Evolutionary conservation across 1,284 basidiomycete genomes (phyloP).

Genomic region (Ganoderma meredithae): DNA sequence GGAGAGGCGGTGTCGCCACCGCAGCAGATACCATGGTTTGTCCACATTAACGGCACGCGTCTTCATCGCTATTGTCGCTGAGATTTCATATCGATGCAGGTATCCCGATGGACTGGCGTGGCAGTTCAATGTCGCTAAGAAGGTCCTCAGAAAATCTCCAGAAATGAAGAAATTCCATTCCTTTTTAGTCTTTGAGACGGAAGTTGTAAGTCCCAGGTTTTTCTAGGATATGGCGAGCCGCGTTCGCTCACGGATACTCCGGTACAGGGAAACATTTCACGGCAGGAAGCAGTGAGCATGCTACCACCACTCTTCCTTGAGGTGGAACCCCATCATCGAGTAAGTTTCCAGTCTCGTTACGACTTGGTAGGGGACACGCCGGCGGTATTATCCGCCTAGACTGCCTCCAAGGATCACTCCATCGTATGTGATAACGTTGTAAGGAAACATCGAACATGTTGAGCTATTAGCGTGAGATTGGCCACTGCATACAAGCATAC

Average conservation of each 20-base stretch:
- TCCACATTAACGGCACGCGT: slow-evolving; percentile 10
- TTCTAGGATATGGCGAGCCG: no score
- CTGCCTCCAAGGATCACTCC: neutral
- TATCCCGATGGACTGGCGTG: slow-evolving; percentile 95
- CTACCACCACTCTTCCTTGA: slow-evolving; percentile 95
- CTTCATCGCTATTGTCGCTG: slow-evolving; percentile 4
- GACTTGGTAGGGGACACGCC: neutral
- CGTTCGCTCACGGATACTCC: neutral
- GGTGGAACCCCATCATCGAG: slow-evolving; percentile 90
- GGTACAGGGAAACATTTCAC: slow-evolving; percentile 88
- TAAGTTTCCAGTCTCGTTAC: slow-evolving; percentile 42
- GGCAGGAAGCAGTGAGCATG: slow-evolving; percentile 99
- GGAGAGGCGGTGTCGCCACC: slow-evolving; percentile 83
- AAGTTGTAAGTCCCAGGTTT: slow-evolving; percentile 70
- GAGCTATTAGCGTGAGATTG: neutral
- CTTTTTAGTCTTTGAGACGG: slow-evolving; percentile 98
- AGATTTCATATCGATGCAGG: slow-evolving; percentile 53
- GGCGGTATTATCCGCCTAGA: neutral
- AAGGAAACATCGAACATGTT: neutral
- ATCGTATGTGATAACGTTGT: neutral
- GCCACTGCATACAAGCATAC: no score
- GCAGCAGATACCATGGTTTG: slow-evolving; percentile 83
- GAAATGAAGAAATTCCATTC: slow-evolving; percentile 97
- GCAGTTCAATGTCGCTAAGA: slow-evolving; percentile 95
- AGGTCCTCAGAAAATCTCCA: slow-evolving; percentile 87